phyloP scores from a whole-genome alignment of 2,329 filamentous ascomycete species.

The Xylaria polymorpha region DNA sequence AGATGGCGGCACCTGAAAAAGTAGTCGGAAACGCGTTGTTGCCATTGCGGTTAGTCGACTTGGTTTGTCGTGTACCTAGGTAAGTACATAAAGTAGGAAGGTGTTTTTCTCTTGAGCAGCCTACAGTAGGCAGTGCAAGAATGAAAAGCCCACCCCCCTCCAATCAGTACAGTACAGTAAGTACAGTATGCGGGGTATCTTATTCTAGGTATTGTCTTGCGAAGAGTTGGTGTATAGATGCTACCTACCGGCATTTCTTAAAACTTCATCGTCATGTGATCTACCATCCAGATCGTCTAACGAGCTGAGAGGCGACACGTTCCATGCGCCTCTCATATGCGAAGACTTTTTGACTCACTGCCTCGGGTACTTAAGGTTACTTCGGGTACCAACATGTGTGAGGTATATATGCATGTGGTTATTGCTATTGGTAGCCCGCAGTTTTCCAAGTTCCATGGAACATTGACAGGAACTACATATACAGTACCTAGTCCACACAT shows the following conservation, averaged over 20 bases:
- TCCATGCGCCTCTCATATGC: not conserved
- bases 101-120: not conserved
- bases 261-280: constrained; percentile 2
- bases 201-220: not conserved
- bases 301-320: not conserved
- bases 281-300: not conserved
- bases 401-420: not conserved
- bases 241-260: not conserved
- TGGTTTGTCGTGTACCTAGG: not conserved
- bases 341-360: not conserved
- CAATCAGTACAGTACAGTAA: not conserved
- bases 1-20: constrained; percentile 63
- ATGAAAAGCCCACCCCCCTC: not conserved
- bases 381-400: too few species aligned
- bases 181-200: constrained; percentile 16
- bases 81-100: not conserved
- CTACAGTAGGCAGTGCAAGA: not conserved
- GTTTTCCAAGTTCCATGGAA: not conserved
- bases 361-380: not conserved
- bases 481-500: too few species aligned
- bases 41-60: constrained; percentile 20
- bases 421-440: not conserved
- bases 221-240: not conserved
- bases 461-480: too few species aligned
- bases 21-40: constrained; percentile 53